These are phyloP conservation scores for Fusarium sp. DNA, from an alignment of 2,329 filamentous ascomycete genomes.

Conservation along the genomic window DNA sequence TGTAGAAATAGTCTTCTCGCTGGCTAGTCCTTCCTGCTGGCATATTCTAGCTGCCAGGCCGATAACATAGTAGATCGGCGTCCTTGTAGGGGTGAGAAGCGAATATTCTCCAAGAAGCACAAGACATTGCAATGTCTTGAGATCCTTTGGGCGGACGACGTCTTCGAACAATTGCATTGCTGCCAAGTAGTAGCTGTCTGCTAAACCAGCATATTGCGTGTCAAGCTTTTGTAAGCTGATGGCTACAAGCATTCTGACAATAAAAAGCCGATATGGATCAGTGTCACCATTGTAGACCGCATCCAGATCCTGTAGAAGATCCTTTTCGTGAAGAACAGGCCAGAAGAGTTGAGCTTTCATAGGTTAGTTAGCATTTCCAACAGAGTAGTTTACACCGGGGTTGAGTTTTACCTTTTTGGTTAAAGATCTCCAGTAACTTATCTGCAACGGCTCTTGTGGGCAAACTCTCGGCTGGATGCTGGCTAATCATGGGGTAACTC, in stretches of 20 bases:
- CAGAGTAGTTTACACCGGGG: not conserved
- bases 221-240: constrained; percentile 95
- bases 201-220: constrained; percentile 88
- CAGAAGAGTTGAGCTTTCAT: constrained; percentile 83
- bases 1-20: constrained; percentile 85
- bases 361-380: constrained; percentile 34
- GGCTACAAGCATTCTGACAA: constrained; percentile 89
- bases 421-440: constrained; percentile 84
- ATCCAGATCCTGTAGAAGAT: constrained; percentile 79
- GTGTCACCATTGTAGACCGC: constrained; percentile 80
- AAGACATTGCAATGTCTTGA: constrained; percentile 90
- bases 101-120: constrained; percentile 91
- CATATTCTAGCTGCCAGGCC: constrained; percentile 88
- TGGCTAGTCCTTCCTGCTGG: constrained; percentile 86
- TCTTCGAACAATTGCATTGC: constrained; percentile 86
- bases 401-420: constrained; percentile 74
- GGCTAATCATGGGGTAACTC: constrained; percentile 90
- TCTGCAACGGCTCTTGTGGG: constrained; percentile 80
- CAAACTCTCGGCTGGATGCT: constrained; percentile 79
- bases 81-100: constrained; percentile 88
- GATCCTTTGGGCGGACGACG: constrained; percentile 86
- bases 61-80: constrained; percentile 92
- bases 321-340: constrained; percentile 85
- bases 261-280: constrained; percentile 87
- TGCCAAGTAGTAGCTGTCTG: constrained; percentile 93